phyloP scores from a whole-genome alignment of 2,329 filamentous ascomycete genomes.

The Aspergillus fischeri region DNA sequence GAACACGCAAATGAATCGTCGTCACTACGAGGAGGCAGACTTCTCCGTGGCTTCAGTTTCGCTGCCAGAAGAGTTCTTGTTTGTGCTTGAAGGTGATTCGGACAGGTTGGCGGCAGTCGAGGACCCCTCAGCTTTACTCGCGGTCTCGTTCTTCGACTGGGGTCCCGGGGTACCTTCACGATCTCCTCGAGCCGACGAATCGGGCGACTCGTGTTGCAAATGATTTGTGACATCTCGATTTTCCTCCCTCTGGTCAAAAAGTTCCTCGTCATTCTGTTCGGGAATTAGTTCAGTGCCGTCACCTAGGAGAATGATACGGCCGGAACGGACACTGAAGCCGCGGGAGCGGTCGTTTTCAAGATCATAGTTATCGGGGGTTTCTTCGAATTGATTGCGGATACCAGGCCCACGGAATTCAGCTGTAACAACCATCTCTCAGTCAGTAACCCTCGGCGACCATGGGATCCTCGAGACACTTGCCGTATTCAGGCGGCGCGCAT shows the following conservation, averaged over 20 bases:
- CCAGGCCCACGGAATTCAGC: conserved; percentile 82
- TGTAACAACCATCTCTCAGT: conserved; percentile 43
- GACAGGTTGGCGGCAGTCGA: conserved; percentile 26
- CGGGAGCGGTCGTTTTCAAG: conserved; percentile 51
- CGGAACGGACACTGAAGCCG: conserved; percentile 68
- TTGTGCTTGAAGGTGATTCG: conserved; percentile 36
- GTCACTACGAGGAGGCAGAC: conserved; percentile 25
- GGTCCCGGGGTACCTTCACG: conserved; percentile 52
- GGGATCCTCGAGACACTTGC: conserved; percentile 64
- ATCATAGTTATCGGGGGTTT: conserved; percentile 61
- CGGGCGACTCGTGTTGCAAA: conserved; percentile 59
- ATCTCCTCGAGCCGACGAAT: conserved; percentile 35
- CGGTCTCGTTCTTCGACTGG: conserved; percentile 31
- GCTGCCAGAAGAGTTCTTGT: conserved; percentile 25
- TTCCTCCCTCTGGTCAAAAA: conserved; percentile 87
- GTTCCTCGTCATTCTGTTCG: conserved; percentile 83
- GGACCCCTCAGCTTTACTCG: conserved; percentile 16
- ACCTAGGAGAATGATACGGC: conserved; percentile 89
- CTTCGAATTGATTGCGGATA: conserved; percentile 77
- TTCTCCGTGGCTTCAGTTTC: conserved; percentile 21
- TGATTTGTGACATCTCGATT: conserved; percentile 83
- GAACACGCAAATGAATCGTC: conserved; percentile 9
- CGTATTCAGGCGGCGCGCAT: conserved; percentile 98
- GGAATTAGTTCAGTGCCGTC: conserved; percentile 91
- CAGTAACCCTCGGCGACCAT: conserved; percentile 37